Evolutionary conservation across 441 rosid genomes (phyloP), one percentile per base, ranked within the genome.

Genomic region (Macaranga tanarius): DNA sequence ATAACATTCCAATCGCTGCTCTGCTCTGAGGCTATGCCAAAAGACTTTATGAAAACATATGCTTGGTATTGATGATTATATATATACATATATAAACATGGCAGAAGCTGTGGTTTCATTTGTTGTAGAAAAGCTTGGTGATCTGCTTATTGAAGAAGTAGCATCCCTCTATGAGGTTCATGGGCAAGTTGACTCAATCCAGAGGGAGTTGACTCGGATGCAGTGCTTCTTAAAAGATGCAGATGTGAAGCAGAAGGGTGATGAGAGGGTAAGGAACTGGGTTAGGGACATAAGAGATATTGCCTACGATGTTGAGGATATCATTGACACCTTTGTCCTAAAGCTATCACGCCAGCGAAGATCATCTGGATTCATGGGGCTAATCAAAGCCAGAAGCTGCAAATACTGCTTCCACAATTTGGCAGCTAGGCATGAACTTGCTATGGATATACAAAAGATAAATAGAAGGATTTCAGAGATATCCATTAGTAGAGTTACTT

Each of bases 71-170:
- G 38, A 3, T 34, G 56, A 47, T 1, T 6, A 11, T 9, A 5
- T 15, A 20, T 15, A 58, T 25, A 20, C 67, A 42, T 38, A 38
- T 38, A 38, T 42, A 42, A 42, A 28, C 0, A 84, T 82, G 88
- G 86, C 88, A 20, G 86, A 85, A 28, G 71, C 72, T 74, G 77
- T 82, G 38, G 88, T 85, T 11, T 69, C 70, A 52, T 68, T 23
- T 73, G 68, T 71, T 2, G 26, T 61, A 15, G 26, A 71, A 2
- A 71, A 23, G 48, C 60, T 84, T 16, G 79, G 79, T 47, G 65
- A 55, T 44, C 69, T 76, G 62, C 83, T 86, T 4, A 69, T 70
- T 1, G 72, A 70, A 2, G 79, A 69, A 76, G 47, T 10, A 42
- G 13, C 47, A 42, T 42, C 47, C 12, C 47, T 42, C 54, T 42